A percentile compares a stretch with the other conserved stretches of the same genome.
These are phyloP conservation scores for Xylaria flabelliformis DNA, from an alignment of 495 filamentous ascomycete species.

Conservation along the genomic window DNA sequence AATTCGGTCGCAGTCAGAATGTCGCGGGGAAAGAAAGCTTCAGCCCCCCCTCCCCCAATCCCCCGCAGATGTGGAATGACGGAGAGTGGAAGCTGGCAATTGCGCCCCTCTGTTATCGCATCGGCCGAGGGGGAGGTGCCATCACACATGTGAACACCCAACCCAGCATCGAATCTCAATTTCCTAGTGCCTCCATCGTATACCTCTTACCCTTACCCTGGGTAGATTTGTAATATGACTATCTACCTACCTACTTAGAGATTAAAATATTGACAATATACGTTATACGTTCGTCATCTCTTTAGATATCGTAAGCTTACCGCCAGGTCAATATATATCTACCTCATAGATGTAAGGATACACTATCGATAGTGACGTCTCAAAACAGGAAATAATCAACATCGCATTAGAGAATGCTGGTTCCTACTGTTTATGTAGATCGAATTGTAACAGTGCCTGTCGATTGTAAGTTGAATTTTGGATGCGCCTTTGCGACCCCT, in stretches of 20 bases:
- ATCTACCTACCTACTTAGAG: too few species aligned
- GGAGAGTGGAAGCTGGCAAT: not conserved
- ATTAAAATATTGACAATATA: not conserved
- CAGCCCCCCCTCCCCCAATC: not conserved
- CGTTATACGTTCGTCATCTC: not conserved
- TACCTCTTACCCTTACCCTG: not conserved
- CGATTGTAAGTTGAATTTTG: not conserved
- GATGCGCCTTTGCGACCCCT: not conserved
- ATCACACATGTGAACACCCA: not conserved
- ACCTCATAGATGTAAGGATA: too few species aligned
- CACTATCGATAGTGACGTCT: not conserved
- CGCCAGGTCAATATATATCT: not conserved
- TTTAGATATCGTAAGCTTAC: not conserved
- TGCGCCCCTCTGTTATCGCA: conserved; percentile 6
- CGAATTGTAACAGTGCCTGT: not conserved
- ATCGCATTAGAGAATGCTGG: not conserved
- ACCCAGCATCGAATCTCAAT: conserved; percentile 2
- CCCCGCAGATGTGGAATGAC: conserved; percentile 18
- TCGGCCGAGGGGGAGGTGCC: not conserved
- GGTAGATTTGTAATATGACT: too few species aligned
- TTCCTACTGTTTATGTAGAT: not conserved
- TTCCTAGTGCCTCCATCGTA: not conserved
- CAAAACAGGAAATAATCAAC: not conserved
- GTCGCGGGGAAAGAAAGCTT: conserved; percentile 7
- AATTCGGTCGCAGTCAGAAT: not conserved